These are phyloP conservation scores for Rubus idaeus DNA, from an alignment of 306 rosid species.

Conservation along the genomic window DNA sequence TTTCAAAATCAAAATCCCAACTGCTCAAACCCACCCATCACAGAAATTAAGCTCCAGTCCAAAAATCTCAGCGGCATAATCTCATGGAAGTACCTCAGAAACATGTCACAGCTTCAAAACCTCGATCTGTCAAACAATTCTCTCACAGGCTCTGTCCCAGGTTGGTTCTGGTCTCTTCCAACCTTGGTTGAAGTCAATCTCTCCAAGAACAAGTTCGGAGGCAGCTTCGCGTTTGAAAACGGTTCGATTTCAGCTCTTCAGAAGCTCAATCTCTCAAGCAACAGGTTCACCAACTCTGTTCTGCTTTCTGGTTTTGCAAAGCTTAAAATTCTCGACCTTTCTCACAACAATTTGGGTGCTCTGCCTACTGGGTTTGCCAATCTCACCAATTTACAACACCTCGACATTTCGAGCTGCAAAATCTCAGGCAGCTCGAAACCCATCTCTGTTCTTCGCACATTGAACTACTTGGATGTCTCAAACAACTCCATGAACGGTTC, in stretches of 20 bases:
- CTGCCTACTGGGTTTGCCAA: conserved; percentile 59
- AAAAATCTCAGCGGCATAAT: conserved; percentile 60
- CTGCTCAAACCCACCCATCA: conserved; percentile 47
- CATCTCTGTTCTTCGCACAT: conserved; percentile 46
- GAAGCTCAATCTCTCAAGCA: conserved; percentile 65
- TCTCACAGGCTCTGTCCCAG: conserved; percentile 63
- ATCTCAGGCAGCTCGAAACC: conserved; percentile 58
- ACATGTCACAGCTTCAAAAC: conserved; percentile 49
- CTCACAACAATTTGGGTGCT: conserved; percentile 43
- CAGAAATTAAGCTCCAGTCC: conserved; percentile 43
- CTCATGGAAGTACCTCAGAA: conserved; percentile 64
- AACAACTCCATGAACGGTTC: conserved; percentile 60
- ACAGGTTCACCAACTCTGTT: conserved; percentile 66
- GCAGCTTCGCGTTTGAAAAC: conserved; percentile 46
- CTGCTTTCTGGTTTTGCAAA: conserved; percentile 53
- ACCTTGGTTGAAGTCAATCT: conserved; percentile 48
- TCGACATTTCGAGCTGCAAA: conserved; percentile 64
- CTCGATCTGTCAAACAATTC: conserved; percentile 69
- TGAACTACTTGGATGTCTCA: conserved; percentile 64
- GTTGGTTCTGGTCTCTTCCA: conserved; percentile 60
- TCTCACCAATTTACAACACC: conserved; percentile 42
- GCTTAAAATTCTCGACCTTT: conserved; percentile 62
- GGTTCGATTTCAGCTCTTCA: conserved; percentile 47
- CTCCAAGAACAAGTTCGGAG: conserved; percentile 67
- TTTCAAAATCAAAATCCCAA: conserved; percentile 31